phyloP scores from a whole-genome alignment of 2,329 filamentous ascomycete genomes.

The Xylaria multiplex region DNA sequence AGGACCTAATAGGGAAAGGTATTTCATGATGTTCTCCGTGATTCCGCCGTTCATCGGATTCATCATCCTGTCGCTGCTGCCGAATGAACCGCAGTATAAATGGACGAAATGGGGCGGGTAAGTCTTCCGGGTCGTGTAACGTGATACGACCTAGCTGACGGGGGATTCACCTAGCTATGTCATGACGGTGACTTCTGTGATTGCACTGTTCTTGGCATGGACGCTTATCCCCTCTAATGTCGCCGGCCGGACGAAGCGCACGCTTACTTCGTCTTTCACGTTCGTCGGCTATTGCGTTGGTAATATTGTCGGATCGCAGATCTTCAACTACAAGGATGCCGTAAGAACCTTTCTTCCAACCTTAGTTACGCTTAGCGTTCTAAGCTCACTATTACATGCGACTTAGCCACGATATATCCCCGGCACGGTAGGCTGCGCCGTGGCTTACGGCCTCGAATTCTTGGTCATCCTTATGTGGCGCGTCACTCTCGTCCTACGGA shows the following conservation, averaged over 20 bases:
- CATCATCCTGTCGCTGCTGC: constrained; percentile 50
- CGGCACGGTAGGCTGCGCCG: constrained; percentile 53
- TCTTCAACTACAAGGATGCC: constrained; percentile 56
- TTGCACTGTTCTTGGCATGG: constrained; percentile 51
- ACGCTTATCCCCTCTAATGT: constrained; percentile 57
- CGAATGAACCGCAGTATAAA: constrained; percentile 49
- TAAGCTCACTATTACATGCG: constrained; percentile 6
- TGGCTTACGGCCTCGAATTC: constrained; percentile 53
- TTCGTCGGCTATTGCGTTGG: constrained; percentile 60
- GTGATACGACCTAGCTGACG: background rate
- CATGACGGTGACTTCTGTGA: constrained; percentile 50
- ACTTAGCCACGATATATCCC: constrained; percentile 55
- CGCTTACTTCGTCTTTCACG: constrained; percentile 56
- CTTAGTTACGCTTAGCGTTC: background rate
- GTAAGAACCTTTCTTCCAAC: constrained; percentile 38
- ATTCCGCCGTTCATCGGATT: constrained; percentile 52
- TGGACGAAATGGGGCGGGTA: constrained; percentile 53
- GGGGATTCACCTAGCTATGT: constrained; percentile 42
- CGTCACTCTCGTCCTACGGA: constrained; percentile 53
- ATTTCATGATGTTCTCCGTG: constrained; percentile 52
- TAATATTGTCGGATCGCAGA: constrained; percentile 59
- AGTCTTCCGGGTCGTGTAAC: constrained; percentile 20
- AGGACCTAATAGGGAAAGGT: constrained; percentile 38
- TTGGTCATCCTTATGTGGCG: constrained; percentile 54
- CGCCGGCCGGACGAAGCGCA: constrained; percentile 59